These are phyloP conservation scores for Aspergillus ibericus DNA, from an alignment of 2,329 filamentous ascomycete species.

Conservation along the genomic window DNA sequence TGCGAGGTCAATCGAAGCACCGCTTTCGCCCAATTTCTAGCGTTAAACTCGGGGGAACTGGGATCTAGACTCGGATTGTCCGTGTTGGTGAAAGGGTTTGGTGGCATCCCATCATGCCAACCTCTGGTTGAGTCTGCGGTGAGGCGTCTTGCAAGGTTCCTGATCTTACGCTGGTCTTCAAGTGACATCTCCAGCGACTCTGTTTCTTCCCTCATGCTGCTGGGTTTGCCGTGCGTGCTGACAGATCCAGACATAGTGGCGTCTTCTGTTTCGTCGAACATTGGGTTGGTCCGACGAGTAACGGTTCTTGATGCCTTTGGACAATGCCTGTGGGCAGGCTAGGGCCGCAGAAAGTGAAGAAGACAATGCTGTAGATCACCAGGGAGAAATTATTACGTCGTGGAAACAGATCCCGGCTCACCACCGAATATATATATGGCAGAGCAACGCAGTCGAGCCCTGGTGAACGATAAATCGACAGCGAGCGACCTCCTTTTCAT, in stretches of 20 bases:
- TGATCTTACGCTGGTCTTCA: neutral
- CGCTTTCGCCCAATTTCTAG: constrained; percentile 2
- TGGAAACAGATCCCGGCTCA: too few species aligned
- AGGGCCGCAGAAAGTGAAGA: too few species aligned
- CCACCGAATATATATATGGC: too few species aligned
- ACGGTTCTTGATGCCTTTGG: too few species aligned
- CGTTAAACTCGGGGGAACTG: constrained; percentile 2
- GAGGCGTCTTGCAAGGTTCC: neutral
- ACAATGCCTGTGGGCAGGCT: too few species aligned
- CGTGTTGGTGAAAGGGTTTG: constrained; percentile 2
- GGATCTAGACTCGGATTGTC: constrained; percentile 4
- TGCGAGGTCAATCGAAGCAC: neutral
- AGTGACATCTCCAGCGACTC: neutral
- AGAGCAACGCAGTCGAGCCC: too few species aligned
- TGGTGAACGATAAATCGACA: neutral
- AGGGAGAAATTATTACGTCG: too few species aligned
- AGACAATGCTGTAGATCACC: too few species aligned
- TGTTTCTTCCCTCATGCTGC: neutral
- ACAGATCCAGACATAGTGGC: neutral
- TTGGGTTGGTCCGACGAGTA: too few species aligned
- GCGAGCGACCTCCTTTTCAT: neutral
- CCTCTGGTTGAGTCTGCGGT: neutral
- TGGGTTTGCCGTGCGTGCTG: neutral
- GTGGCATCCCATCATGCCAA: neutral
- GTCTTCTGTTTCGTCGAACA: neutral